Evolutionary conservation across 2,329 filamentous ascomycete species (phyloP).

Genomic region (Penicillium sp.): DNA sequence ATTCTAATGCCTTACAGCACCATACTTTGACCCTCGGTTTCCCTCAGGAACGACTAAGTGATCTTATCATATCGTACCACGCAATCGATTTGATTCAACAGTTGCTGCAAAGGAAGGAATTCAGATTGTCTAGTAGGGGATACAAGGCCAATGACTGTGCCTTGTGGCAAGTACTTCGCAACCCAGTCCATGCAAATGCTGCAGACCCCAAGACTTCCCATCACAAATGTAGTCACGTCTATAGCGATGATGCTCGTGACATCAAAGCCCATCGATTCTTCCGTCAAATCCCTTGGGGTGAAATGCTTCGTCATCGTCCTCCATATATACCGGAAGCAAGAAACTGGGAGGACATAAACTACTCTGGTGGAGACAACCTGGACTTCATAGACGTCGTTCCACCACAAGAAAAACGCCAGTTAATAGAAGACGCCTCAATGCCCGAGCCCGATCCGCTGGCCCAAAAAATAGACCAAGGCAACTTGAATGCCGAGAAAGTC

Average conservation of each 20-base stretch:
- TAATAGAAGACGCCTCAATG: background rate
- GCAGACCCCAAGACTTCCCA: constrained; percentile 30
- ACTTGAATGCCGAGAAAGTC: constrained; percentile 3
- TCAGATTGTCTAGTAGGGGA: constrained; percentile 69
- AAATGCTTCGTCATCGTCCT: constrained; percentile 65
- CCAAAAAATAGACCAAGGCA: background rate
- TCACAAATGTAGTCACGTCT: constrained; percentile 63
- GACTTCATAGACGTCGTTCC: background rate
- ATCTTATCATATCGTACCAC: constrained; percentile 59
- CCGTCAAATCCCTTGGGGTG: constrained; percentile 70
- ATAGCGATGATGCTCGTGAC: constrained; percentile 77
- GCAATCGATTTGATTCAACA: constrained; percentile 73
- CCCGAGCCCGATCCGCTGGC: background rate
- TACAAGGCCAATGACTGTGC: constrained; percentile 64
- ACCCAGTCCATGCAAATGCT: constrained; percentile 16
- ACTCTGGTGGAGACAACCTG: constrained; percentile 75
- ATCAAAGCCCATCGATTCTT: constrained; percentile 92
- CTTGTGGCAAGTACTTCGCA: constrained; percentile 22
- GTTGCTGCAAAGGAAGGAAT: constrained; percentile 69
- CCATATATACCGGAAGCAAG: constrained; percentile 76
- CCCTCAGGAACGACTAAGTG: constrained; percentile 53
- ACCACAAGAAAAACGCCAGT: background rate
- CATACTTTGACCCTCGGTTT: constrained; percentile 69
- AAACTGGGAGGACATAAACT: constrained; percentile 70
- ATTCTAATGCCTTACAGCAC: constrained; percentile 47